Evolutionary conservation across 1,284 basidiomycete species (phyloP).

Genomic region (Xerocomus cyaneibrunnescens): DNA sequence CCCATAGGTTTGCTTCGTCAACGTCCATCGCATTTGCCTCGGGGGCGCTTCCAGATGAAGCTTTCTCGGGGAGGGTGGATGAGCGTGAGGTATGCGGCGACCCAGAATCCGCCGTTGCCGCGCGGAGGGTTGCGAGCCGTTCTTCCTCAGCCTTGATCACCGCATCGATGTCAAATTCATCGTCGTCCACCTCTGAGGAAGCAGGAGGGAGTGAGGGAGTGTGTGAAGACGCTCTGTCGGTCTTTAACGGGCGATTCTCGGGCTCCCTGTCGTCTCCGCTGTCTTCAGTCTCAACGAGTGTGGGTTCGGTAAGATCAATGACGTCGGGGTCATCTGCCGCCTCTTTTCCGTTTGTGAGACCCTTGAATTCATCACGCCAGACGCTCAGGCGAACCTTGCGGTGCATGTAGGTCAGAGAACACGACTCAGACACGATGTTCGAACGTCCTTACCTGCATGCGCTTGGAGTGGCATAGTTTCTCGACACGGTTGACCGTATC

Average conservation of each 20-base stretch:
- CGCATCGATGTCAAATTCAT: constrained; percentile 57
- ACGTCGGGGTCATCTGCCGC: constrained; percentile 32
- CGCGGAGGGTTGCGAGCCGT: constrained; percentile 26
- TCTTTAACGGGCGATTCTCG: constrained; percentile 21
- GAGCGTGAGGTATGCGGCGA: neutral
- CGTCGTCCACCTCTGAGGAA: constrained; percentile 50
- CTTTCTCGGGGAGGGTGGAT: constrained; percentile 10
- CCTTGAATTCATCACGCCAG: constrained; percentile 74
- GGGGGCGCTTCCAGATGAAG: constrained; percentile 15
- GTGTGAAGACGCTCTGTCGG: constrained; percentile 35
- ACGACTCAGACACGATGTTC: neutral
- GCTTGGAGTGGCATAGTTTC: constrained; percentile 78
- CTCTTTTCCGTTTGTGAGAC: constrained; percentile 42
- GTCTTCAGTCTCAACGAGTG: constrained; percentile 17
- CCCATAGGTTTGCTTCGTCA: constrained; percentile 60
- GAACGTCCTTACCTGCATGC: constrained; percentile 68
- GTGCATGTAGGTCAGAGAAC: constrained; percentile 13
- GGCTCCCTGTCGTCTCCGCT: constrained; percentile 26
- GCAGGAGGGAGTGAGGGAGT: constrained; percentile 45
- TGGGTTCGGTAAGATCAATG: constrained; percentile 34
- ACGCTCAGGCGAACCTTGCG: constrained; percentile 63
- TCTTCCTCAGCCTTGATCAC: constrained; percentile 51
- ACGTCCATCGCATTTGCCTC: constrained; percentile 35
- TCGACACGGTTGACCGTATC: constrained; percentile 84
- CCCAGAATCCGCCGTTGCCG: constrained; percentile 5